These are phyloP conservation scores for Fusarium nygamai DNA, from an alignment of 2,329 filamentous ascomycete species.

Conservation along the genomic window DNA sequence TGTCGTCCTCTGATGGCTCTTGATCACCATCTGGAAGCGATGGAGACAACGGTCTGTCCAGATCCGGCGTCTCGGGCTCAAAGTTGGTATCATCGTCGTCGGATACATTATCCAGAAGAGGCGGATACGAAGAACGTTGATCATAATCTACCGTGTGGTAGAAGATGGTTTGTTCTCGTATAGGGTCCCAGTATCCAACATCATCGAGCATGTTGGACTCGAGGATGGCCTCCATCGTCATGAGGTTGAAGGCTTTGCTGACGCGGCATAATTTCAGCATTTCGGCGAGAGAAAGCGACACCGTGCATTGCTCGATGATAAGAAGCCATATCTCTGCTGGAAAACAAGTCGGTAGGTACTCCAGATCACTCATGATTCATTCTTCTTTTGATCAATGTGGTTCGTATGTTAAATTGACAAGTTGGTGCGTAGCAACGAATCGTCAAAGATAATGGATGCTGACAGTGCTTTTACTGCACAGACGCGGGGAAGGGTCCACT, in stretches of 20 bases:
- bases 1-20: neutral
- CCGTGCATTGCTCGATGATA: neutral
- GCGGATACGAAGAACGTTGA: neutral
- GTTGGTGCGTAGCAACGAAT: neutral
- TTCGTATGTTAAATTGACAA: neutral
- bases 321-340: slow-evolving; percentile 1
- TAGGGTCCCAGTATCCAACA: neutral
- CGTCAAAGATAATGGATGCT: neutral
- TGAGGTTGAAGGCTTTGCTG: neutral
- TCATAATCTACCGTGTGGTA: neutral
- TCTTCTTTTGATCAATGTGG: neutral
- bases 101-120: neutral
- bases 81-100: neutral
- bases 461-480: neutral
- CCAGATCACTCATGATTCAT: neutral
- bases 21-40: neutral
- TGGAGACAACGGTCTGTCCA: neutral
- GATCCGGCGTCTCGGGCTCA: neutral
- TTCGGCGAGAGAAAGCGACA: neutral
- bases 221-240: neutral
- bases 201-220: neutral
- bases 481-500: neutral
- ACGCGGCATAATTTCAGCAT: neutral
- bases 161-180: neutral
- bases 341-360: rapidly evolving